A percentile compares a stretch with the other conserved stretches of the same genome.
Evolutionary conservation across 768 basidiomycete genomes (phyloP).

Genomic region (Lentinula guzmanii): DNA sequence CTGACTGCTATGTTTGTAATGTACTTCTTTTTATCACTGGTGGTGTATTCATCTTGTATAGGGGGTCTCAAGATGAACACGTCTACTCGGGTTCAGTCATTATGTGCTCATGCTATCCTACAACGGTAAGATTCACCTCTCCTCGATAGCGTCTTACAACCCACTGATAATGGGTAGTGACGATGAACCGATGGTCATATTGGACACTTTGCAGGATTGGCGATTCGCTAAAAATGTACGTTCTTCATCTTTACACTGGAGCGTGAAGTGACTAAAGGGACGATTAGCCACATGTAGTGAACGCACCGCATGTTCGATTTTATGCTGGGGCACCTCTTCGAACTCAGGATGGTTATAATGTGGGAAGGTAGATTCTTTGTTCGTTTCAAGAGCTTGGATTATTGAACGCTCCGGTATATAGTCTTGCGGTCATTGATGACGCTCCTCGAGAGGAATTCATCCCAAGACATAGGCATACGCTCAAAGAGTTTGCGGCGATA

Average conservation of each 20-base stretch:
- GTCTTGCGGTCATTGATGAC: constrained; percentile 81
- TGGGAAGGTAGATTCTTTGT: constrained; percentile 54
- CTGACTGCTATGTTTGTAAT: constrained; percentile 1
- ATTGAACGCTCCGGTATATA: not conserved
- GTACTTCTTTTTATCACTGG: constrained; percentile 1
- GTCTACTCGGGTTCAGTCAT: constrained; percentile 54
- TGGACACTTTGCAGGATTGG: constrained; percentile 82
- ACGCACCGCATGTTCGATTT: constrained; percentile 68
- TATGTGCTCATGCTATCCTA: constrained; percentile 80
- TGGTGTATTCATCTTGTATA: constrained; percentile 12
- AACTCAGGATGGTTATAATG: constrained; percentile 86
- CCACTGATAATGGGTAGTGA: constrained; percentile 34
- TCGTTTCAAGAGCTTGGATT: not conserved
- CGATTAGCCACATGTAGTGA: constrained; percentile 62
- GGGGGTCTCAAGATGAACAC: constrained; percentile 37
- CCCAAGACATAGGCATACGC: constrained; percentile 82
- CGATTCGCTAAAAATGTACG: constrained; percentile 79
- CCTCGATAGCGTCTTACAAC: not conserved
- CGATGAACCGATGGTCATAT: constrained; percentile 82
- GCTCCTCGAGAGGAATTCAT: constrained; percentile 78
- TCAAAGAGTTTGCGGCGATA: constrained; percentile 94
- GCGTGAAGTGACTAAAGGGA: not conserved
- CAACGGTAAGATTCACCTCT: constrained; percentile 49
- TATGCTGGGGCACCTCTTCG: constrained; percentile 89
- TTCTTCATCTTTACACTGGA: constrained; percentile 6